These are phyloP conservation scores for Kockiozyma suomiensis DNA, from an alignment of 805 yeast species.

Conservation along the genomic window DNA sequence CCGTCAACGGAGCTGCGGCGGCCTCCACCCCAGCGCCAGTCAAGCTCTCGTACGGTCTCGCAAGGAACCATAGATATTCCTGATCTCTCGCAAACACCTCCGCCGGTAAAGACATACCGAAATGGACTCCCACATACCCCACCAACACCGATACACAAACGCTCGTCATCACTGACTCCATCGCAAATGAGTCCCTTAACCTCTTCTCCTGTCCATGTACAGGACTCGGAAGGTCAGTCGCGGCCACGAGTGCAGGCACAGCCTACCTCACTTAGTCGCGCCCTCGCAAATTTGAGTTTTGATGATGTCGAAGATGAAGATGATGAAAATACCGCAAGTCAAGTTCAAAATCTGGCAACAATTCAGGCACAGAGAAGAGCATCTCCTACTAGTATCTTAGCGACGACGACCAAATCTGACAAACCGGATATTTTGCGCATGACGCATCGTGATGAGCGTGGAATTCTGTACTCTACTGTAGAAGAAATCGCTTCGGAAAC, in stretches of 20 bases:
- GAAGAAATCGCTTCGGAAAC: constrained; percentile 34
- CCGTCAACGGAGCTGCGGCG: background rate
- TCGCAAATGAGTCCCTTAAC: background rate
- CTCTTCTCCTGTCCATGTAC: background rate
- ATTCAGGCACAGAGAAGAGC: background rate
- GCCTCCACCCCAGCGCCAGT: background rate
- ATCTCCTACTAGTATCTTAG: background rate
- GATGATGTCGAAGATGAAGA: background rate
- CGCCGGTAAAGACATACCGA: background rate
- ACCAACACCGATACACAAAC: constrained; percentile 6
- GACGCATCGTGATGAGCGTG: constrained; percentile 40
- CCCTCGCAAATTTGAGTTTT: background rate
- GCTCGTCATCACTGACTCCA: constrained; percentile 4
- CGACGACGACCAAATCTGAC: background rate
- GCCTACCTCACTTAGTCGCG: background rate
- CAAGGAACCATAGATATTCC: background rate
- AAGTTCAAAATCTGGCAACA: background rate
- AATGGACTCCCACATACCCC: constrained; percentile 10
- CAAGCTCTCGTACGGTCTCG: background rate
- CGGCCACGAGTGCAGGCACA: background rate
- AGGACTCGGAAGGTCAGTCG: background rate
- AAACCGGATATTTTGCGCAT: constrained; percentile 41
- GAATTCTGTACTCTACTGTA: constrained; percentile 24
- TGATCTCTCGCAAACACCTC: background rate
- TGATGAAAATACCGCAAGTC: background rate